Evolutionary conservation across 164 flowering plant species (phyloP).

Genomic region (Nymphaea thermarum): DNA sequence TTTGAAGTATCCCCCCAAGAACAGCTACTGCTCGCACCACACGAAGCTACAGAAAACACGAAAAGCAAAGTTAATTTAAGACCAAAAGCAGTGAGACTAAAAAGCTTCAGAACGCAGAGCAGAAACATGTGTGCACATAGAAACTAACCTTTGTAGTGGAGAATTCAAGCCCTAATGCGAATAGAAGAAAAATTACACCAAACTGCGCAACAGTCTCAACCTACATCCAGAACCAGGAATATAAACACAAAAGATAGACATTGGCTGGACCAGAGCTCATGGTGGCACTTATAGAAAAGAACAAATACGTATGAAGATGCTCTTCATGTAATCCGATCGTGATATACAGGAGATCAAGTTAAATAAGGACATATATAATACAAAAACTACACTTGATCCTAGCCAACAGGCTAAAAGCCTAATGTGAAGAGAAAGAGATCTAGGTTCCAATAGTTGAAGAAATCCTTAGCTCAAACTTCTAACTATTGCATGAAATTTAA

Average conservation of each 20-base stretch:
- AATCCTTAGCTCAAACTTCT: too few relatives aligned
- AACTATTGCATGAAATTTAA: too few relatives aligned
- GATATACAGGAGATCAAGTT: too few relatives aligned
- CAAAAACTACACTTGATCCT: too few relatives aligned
- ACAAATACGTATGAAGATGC: too few relatives aligned
- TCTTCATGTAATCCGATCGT: too few relatives aligned
- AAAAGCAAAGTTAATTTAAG: constrained; percentile 1
- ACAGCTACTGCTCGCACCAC: constrained; percentile 97
- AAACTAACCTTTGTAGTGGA: constrained; percentile 70
- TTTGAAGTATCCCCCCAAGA: constrained; percentile 86
- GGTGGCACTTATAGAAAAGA: too few relatives aligned
- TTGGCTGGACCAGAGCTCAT: not conserved
- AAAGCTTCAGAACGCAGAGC: not conserved
- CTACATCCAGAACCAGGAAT: constrained; percentile 24
- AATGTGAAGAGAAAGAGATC: too few relatives aligned
- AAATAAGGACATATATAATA: too few relatives aligned
- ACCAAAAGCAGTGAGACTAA: not conserved
- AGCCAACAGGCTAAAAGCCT: too few relatives aligned
- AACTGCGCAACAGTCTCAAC: constrained; percentile 99
- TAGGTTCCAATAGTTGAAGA: too few relatives aligned
- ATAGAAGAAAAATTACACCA: constrained; percentile 97
- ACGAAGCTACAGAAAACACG: constrained; percentile 53
- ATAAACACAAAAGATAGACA: not conserved
- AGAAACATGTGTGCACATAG: not conserved
- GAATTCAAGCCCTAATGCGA: constrained; percentile 95